A percentile compares a stretch with the other conserved stretches of the same genome.
phyloP scores from a whole-genome alignment of 1,284 basidiomycete genomes.

The Puccinia horiana region DNA sequence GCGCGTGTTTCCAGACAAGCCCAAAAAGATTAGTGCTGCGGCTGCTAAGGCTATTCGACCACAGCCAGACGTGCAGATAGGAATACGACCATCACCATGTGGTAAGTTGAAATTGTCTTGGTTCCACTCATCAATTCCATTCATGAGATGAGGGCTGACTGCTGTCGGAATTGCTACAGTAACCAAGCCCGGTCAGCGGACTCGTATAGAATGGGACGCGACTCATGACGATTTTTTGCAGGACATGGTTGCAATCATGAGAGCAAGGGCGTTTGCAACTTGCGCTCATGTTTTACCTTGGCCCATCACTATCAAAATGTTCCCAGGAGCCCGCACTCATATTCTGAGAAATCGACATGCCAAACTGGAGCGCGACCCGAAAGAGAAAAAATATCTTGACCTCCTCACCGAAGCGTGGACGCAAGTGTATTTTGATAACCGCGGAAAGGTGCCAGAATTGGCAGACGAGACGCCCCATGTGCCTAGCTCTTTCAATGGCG shows the following conservation, averaged over 20 bases:
- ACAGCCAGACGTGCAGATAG: conserved; percentile 36
- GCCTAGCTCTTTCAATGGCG: conserved; percentile 23
- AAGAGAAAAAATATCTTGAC: conserved; percentile 46
- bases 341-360: conserved; percentile 33
- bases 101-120: conserved; percentile 17
- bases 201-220: conserved; percentile 44
- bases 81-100: conserved; percentile 24
- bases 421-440: conserved; percentile 45
- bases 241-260: conserved; percentile 41
- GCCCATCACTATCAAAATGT: conserved; percentile 38
- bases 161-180: background rate
- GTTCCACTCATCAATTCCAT: background rate
- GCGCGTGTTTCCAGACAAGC: conserved; percentile 25
- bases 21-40: conserved; percentile 28
- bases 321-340: conserved; percentile 11
- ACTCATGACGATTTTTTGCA: conserved; percentile 42
- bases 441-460: conserved; percentile 45
- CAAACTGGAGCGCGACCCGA: conserved; percentile 40
- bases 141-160: background rate
- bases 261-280: conserved; percentile 45
- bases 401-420: conserved; percentile 48
- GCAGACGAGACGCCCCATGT: conserved; percentile 28
- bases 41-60: conserved; percentile 43
- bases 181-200: conserved; percentile 23
- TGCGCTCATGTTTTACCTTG: conserved; percentile 44